These are phyloP conservation scores for Paecilomyces sp. DNA, from an alignment of 2,329 filamentous ascomycete species.

Conservation along the genomic window DNA sequence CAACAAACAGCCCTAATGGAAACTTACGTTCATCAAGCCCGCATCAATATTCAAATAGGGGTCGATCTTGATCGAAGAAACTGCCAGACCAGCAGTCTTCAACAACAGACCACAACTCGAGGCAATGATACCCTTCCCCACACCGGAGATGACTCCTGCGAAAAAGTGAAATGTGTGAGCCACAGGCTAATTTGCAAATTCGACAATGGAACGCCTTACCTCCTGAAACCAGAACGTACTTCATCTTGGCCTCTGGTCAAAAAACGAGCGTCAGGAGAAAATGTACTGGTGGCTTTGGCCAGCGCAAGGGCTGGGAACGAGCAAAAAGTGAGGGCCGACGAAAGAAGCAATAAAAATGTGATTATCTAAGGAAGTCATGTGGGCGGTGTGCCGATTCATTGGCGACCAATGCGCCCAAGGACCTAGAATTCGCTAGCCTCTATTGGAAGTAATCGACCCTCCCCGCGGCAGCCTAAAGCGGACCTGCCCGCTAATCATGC, in stretches of 20 bases:
- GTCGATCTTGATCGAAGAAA: slow-evolving; percentile 63
- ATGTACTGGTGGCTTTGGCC: neutral
- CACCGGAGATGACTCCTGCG: slow-evolving; percentile 31
- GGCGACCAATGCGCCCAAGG: neutral
- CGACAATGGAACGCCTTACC: slow-evolving; percentile 40
- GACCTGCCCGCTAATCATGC: neutral
- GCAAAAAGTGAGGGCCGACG: neutral
- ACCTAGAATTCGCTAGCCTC: neutral
- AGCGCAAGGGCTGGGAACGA: neutral
- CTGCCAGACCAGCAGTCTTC: slow-evolving; percentile 71
- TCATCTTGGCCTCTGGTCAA: slow-evolving; percentile 46
- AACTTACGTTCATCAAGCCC: slow-evolving; percentile 49
- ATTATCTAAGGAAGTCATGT: neutral
- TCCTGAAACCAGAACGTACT: slow-evolving; percentile 68
- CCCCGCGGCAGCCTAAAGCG: neutral
- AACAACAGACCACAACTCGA: slow-evolving; percentile 66
- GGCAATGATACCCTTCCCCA: slow-evolving; percentile 55
- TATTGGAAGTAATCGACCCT: neutral
- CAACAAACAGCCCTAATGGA: slow-evolving; percentile 46
- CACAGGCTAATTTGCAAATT: neutral
- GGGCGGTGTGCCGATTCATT: neutral
- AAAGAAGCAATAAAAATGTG: neutral
- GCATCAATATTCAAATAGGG: slow-evolving; percentile 72
- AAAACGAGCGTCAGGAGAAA: neutral
- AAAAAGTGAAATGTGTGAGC: neutral